phyloP scores from a whole-genome alignment of 768 basidiomycete species.

The Xerocomus spinulosus region DNA sequence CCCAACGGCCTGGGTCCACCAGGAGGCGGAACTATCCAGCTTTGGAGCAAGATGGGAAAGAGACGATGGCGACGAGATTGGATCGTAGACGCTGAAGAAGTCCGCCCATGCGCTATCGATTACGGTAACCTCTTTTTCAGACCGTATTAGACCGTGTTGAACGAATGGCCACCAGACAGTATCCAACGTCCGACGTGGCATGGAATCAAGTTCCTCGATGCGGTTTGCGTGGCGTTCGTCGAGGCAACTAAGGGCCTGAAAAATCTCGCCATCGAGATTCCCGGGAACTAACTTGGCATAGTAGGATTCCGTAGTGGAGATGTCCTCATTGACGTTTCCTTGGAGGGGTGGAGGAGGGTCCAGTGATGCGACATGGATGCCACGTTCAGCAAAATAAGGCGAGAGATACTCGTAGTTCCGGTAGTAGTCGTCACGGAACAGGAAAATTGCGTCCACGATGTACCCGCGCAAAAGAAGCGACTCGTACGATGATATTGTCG shows the following conservation, averaged over 20 bases:
- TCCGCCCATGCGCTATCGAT: conserved; percentile 89
- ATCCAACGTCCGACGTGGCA: conserved; percentile 73
- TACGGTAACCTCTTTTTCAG: conserved; percentile 73
- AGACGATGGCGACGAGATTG: conserved; percentile 18
- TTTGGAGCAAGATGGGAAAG: conserved; percentile 50
- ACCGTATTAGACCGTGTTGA: conserved; percentile 73
- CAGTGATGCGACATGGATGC: conserved; percentile 50
- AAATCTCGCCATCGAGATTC: conserved; percentile 36
- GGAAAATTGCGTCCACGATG: conserved; percentile 74
- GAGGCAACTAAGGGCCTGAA: conserved; percentile 50
- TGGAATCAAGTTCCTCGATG: conserved; percentile 67
- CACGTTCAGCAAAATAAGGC: conserved; percentile 74
- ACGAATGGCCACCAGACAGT: conserved; percentile 97
- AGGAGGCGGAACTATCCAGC: conserved; percentile 91
- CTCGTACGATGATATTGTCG: conserved; percentile 90
- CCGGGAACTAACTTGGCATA: conserved; percentile 50
- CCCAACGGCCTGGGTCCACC: conserved; percentile 96
- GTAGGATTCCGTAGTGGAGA: conserved; percentile 58
- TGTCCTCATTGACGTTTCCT: conserved; percentile 43
- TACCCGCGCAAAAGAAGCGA: conserved; percentile 88
- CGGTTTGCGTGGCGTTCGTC: conserved; percentile 61
- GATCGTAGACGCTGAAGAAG: conserved; percentile 72
- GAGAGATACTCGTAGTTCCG: conserved; percentile 79
- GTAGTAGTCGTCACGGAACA: conserved; percentile 86
- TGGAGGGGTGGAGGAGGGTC: conserved; percentile 54